Evolutionary conservation across 768 basidiomycete genomes (phyloP), one percentile per base, ranked within the genome.

Genomic region (Pisolithus orientalis): DNA sequence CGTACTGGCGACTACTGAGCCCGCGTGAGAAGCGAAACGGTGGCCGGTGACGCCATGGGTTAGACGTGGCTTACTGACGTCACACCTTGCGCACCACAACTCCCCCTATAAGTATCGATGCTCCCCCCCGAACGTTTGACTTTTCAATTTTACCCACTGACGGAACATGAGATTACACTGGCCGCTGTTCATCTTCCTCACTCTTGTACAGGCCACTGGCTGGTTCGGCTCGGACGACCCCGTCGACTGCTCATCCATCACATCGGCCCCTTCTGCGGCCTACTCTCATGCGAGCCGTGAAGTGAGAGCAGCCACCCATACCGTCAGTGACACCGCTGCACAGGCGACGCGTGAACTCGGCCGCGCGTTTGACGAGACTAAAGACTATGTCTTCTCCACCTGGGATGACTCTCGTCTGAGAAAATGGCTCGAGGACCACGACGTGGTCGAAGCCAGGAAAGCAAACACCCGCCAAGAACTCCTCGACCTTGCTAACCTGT

Each of bases 331-430:
- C 46, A 50, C 75, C 1, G 73, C 70, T 13, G 72, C 80, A 0
- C 77, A 81, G 53, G 80, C 83, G 3, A 80, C 83, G 1, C 69
- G 75, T 14, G 75, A 77, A 2, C 79, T 73, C 9, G 67, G 65
- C 7, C 70, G 73, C 24, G 71, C 70, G 27, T 65, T 91, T 21
- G 87, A 94, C 55, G 80, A 87, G 53, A 67, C 83, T 29, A 90
- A 84, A 65, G 94, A 97, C 65, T 94, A 93, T 59, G 70, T 94
- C 16, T 95, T 88, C 67, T 91, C 88, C 0, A 80, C 87, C 0
- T 96, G 95, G 95, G 84, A 87, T 51, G 90, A 94, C 58, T 85
- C 76, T 60, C 76, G 77, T 57, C 68, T 97, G 44, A 75, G 85
- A 47, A 68, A 62, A 0, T 96, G 85, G 70, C 80, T 94, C 43